Conservation (phyloP, 108 stramenopile genomes). For the Nitzschia inconspicua region DNA sequence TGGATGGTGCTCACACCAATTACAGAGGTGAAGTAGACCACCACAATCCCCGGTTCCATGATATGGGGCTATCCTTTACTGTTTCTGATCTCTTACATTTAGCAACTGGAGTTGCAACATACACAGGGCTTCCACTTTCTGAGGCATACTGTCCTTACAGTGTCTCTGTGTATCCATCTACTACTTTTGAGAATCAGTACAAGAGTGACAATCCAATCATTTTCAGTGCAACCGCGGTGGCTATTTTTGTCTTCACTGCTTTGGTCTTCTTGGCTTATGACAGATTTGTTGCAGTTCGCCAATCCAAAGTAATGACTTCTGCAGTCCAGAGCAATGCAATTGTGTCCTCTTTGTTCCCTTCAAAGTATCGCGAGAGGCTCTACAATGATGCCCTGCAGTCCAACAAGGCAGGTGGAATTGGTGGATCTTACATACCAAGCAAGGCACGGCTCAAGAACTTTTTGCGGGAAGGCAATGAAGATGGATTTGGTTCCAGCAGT, state of each 20-base stretch:
- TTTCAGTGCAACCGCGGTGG: background rate
- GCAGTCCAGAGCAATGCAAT: conserved; percentile 35
- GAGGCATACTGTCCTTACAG: background rate
- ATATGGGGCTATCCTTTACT: background rate
- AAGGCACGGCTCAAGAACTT: too few relatives aligned
- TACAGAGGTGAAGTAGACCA: conserved; percentile 20
- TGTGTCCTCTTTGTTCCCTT: conserved; percentile 34
- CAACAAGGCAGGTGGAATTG: too few relatives aligned
- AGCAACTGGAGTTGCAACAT: background rate
- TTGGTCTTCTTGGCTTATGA: conserved; percentile 5
- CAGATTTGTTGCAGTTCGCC: background rate
- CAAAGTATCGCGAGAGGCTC: conserved; percentile 47
- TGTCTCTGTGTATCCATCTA: conserved; percentile 17
- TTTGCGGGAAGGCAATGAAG: too few relatives aligned
- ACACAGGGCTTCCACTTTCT: background rate
- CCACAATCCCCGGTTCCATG: conserved; percentile 7
- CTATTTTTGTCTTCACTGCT: background rate
- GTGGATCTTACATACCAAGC: too few relatives aligned
- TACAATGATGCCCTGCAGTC: conserved; percentile 6
- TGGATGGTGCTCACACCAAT: conserved; percentile 8
- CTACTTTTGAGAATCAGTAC: too few relatives aligned
- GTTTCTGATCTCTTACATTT: background rate
- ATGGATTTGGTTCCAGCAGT: too few relatives aligned
- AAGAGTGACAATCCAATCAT: background rate
- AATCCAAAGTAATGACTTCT: conserved; percentile 11